Conservation (phyloP, 805 yeast species). For the Candida lessepsii region DNA sequence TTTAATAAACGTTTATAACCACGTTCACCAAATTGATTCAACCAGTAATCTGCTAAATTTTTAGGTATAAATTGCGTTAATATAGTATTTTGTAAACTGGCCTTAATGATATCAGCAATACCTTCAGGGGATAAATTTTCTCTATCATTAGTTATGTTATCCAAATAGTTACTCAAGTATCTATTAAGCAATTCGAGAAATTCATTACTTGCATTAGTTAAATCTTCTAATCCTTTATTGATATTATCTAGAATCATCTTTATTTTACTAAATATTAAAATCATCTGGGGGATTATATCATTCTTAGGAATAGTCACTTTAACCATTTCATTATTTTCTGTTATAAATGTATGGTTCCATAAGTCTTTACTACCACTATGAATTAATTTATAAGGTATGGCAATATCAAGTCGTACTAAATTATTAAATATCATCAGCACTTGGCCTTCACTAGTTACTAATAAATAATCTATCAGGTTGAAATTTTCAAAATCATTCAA, state of each 20-base stretch:
- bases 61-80: slow-evolving; percentile 55
- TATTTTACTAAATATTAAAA: slow-evolving; percentile 11
- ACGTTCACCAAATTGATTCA: slow-evolving; percentile 65
- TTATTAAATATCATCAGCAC: slow-evolving; percentile 13
- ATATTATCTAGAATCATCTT: slow-evolving; percentile 10
- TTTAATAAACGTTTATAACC: slow-evolving; percentile 57
- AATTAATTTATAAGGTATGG: slow-evolving; percentile 2
- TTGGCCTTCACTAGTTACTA: slow-evolving; percentile 6
- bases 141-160: slow-evolving; percentile 18
- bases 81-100: slow-evolving; percentile 45
- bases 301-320: slow-evolving; percentile 2
- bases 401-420: slow-evolving; percentile 8
- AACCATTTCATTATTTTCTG: slow-evolving; percentile 1
- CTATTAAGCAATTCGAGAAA: slow-evolving; percentile 30
- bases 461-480: slow-evolving; percentile 8
- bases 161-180: slow-evolving; percentile 32
- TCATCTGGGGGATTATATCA: slow-evolving; percentile 7
- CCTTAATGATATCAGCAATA: background rate
- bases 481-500: slow-evolving; percentile 11
- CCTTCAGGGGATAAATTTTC: background rate
- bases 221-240: slow-evolving; percentile 18
- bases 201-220: slow-evolving; percentile 23
- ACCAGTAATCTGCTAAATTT: slow-evolving; percentile 55
- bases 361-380: slow-evolving; percentile 7
- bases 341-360: slow-evolving; percentile 14